These are phyloP conservation scores for Yueomyces sinensis DNA, from an alignment of 805 yeast species.

Conservation along the genomic window DNA sequence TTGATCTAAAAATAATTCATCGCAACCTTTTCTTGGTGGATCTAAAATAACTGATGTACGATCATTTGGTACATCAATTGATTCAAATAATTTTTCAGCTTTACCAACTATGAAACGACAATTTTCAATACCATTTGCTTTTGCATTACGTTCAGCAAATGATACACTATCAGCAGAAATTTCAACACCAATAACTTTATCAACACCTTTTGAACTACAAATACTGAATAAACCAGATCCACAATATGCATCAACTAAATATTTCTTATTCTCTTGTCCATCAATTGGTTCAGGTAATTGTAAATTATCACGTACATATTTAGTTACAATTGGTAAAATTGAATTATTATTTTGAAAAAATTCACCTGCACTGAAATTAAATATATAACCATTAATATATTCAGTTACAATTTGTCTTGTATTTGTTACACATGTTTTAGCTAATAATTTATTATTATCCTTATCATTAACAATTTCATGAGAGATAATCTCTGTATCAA, in stretches of 20 bases:
- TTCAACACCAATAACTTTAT: conserved; percentile 83
- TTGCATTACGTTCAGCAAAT: conserved; percentile 76
- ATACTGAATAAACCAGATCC: conserved; percentile 91
- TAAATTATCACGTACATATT: conserved; percentile 65
- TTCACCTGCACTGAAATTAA: conserved; percentile 87
- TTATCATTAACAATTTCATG: conserved; percentile 21
- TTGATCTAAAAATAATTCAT: conserved; percentile 74
- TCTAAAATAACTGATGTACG: conserved; percentile 85
- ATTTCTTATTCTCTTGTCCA: conserved; percentile 23
- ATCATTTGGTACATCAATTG: conserved; percentile 59
- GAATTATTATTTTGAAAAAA: conserved; percentile 94
- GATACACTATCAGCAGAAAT: conserved; percentile 82
- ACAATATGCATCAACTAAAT: conserved; percentile 88
- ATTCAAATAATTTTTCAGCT: conserved; percentile 79
- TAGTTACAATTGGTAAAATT: conserved; percentile 71
- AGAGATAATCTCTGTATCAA: conserved; percentile 26
- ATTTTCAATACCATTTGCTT: conserved; percentile 58
- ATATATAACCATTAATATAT: conserved; percentile 56
- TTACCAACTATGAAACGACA: conserved; percentile 82
- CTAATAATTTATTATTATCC: conserved; percentile 23
- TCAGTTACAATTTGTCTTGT: conserved; percentile 72
- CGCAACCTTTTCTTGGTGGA: conserved; percentile 97
- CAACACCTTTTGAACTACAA: conserved; percentile 71
- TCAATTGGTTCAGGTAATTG: conserved; percentile 31
- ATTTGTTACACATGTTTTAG: conserved; percentile 67